These are phyloP conservation scores for Cylindrodendrum hubeiense DNA, from an alignment of 2,329 filamentous ascomycete genomes.

Conservation along the genomic window DNA sequence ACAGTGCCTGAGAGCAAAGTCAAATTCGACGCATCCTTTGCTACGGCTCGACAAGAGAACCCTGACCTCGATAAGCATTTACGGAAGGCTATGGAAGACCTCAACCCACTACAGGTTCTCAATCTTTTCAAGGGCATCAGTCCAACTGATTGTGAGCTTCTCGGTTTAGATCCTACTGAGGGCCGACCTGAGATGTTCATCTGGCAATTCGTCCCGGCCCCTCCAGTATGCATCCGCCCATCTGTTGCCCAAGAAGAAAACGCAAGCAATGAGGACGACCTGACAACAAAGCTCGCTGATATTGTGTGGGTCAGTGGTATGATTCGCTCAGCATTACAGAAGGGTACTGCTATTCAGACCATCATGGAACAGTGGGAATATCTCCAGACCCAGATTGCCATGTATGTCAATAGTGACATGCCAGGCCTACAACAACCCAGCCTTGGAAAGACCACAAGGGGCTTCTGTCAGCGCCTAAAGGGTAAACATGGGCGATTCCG, in stretches of 20 bases:
- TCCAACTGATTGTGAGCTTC: conserved; percentile 87
- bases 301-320: conserved; percentile 93
- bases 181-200: conserved; percentile 96
- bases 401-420: conserved; percentile 98
- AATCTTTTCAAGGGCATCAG: conserved; percentile 93
- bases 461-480: conserved; percentile 95
- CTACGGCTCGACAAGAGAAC: conserved; percentile 80
- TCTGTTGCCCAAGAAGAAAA: conserved; percentile 89
- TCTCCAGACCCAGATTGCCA: conserved; percentile 91
- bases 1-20: conserved; percentile 84
- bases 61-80: conserved; percentile 90
- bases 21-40: conserved; percentile 87
- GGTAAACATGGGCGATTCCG: conserved; percentile 98
- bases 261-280: conserved; percentile 94
- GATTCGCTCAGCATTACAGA: conserved; percentile 84
- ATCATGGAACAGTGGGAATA: conserved; percentile 99
- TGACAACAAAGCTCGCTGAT: conserved; percentile 96
- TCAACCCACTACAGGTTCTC: conserved; percentile 89
- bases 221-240: conserved; percentile 92
- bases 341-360: conserved; percentile 86
- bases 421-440: conserved; percentile 91
- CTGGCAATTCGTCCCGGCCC: conserved; percentile 95
- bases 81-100: conserved; percentile 92
- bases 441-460: conserved; percentile 88
- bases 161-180: conserved; percentile 88